Percentiles rank a stretch among this genome's conserved stretches.
Conservation (phyloP, 352 stramenopile species). For the Pythium grandisporangium region DNA sequence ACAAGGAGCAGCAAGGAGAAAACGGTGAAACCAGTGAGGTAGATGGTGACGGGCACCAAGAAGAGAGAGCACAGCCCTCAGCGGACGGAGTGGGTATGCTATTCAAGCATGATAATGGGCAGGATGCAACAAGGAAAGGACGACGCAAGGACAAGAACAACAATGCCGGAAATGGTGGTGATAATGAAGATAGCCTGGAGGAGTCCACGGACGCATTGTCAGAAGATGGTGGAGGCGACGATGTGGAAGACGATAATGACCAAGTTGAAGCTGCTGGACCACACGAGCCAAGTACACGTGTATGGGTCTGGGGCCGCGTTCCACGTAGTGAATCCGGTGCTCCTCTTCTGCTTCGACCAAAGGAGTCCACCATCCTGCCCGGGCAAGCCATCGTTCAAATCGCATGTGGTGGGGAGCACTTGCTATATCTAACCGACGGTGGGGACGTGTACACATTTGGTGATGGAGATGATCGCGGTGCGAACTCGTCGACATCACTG, state of each 20-base stretch:
- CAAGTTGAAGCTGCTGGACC: conserved; percentile 3
- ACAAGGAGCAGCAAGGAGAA: not conserved
- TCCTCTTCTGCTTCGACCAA: conserved; percentile 55
- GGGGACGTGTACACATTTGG: conserved; percentile 78
- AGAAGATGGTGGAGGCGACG: not conserved
- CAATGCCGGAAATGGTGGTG: too few species aligned
- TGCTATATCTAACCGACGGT: conserved; percentile 65
- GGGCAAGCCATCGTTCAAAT: conserved; percentile 65
- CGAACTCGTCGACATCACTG: conserved; percentile 14
- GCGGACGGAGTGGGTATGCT: too few species aligned
- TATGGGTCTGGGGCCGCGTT: conserved; percentile 67
- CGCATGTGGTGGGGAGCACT: conserved; percentile 64
- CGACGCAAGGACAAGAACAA: too few species aligned
- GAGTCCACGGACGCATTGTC: conserved; percentile 6
- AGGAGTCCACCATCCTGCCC: conserved; percentile 33
- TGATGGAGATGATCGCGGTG: conserved; percentile 61
- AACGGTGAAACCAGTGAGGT: not conserved
- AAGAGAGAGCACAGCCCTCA: too few species aligned
- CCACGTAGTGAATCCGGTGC: conserved; percentile 41
- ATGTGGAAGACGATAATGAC: not conserved
- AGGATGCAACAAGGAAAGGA: too few species aligned
- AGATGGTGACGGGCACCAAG: not conserved
- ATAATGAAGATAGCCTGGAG: too few species aligned
- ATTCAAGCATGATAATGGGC: conserved; percentile 9
- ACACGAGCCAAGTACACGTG: not conserved